phyloP scores from a whole-genome alignment of 495 filamentous ascomycete species.

The Aspergillus conjunctus region DNA sequence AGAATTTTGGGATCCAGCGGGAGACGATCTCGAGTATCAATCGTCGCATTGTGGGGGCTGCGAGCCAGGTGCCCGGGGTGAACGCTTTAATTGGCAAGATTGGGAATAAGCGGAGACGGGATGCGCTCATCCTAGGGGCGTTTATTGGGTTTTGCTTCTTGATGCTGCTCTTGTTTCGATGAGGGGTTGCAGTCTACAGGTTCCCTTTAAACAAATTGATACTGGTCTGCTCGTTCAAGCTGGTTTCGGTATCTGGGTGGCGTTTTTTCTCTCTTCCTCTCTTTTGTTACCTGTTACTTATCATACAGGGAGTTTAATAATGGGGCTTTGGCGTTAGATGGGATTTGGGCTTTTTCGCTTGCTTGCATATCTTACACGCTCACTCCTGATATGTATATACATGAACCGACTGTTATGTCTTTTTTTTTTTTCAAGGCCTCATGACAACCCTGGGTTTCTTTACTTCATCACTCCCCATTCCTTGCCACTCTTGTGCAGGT shows the following conservation, averaged over 20 bases:
- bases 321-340: slow-evolving; percentile 16
- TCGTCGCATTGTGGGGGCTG: slow-evolving; percentile 81
- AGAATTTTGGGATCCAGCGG: slow-evolving; percentile 83
- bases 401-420: slow-evolving; percentile 19
- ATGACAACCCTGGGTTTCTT: slow-evolving; percentile 29
- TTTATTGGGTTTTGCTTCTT: slow-evolving; percentile 93
- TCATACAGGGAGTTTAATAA: slow-evolving; percentile 21
- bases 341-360: not conserved
- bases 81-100: slow-evolving; percentile 93
- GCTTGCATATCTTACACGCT: slow-evolving; percentile 20
- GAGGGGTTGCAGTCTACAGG: slow-evolving; percentile 13
- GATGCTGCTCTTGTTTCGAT: slow-evolving; percentile 82
- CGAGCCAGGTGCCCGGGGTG: slow-evolving; percentile 87
- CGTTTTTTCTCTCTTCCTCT: slow-evolving; percentile 14
- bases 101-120: slow-evolving; percentile 89
- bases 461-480: slow-evolving; percentile 2
- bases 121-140: slow-evolving; percentile 87
- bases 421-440: slow-evolving; percentile 19
- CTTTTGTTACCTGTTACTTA: slow-evolving; percentile 5
- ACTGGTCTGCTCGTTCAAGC: not conserved
- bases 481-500: slow-evolving; percentile 25
- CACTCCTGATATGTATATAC: slow-evolving; percentile 27
- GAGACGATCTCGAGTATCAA: slow-evolving; percentile 87
- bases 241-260: slow-evolving; percentile 8
- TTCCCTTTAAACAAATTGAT: not conserved